Evolutionary conservation across 2,329 filamentous ascomycete species (phyloP), one percentile per base, ranked within the genome.

Genomic region (Ampelomyces quisqualis): DNA sequence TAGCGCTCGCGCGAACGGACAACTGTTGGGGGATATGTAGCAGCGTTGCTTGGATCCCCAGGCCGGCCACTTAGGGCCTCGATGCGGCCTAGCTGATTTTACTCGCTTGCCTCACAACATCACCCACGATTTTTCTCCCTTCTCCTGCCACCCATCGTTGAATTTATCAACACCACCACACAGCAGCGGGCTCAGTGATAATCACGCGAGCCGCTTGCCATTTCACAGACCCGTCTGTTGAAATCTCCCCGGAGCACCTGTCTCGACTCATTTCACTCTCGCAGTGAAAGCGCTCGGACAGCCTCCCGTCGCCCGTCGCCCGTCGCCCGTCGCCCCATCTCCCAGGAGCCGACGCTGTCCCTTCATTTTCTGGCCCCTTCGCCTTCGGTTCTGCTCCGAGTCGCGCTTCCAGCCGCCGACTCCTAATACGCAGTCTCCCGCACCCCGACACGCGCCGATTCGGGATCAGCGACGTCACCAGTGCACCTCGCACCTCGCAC

Each of bases 191-290:
- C 60, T 58, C 53, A 50, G 52, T 59, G 51, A 43, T 40, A 29
- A 40, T 55, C 51, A 58, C 55, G 47, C 43, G 60, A 64, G 64
- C 53, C 65, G 62, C 64, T 62, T 58, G 62, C 59, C 53, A 63
- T 63, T 68, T 69, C 66, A 62, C 60, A 65, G 60, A 55, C 50
- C 40, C 47, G 48, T 61, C 64, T 67, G 62, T 67, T 55, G 66
- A 68, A 66, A 65, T 66, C 54, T 47, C 40, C 53, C 48, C 45
- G 53, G 52, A 58, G 58, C 56, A 53, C 62, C 58, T 59, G 57
- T 56, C 57, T 42, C 55, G 52, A 56, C 57, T 47, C 49, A 47
- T 49, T 56, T 64, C 58, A 57, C 55, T 47, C 38, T 44, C 36
- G 39, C 48, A 51, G 58, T 65, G 62, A 60, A 61, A 58, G 58